A percentile compares a stretch with the other conserved stretches of the same genome.
These are phyloP conservation scores for Podospora appendiculata DNA, from an alignment of 495 filamentous ascomycete species.

Conservation along the genomic window DNA sequence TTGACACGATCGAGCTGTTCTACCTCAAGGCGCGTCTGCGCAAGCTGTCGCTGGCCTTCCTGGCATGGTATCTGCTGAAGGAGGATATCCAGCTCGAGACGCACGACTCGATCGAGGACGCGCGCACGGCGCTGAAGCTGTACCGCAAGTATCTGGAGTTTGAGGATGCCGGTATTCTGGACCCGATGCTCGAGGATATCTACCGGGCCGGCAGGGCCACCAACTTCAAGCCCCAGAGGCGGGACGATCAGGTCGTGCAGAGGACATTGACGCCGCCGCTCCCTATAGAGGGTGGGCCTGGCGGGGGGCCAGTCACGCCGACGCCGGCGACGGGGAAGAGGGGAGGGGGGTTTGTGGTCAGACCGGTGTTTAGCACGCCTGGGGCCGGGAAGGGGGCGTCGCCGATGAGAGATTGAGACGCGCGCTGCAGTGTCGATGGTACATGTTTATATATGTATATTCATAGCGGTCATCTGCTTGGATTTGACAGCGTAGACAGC, in stretches of 20 bases:
- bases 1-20: conserved; percentile 88
- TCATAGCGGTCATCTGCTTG: too few species aligned
- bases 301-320: conserved; percentile 6
- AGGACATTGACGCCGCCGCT: conserved; percentile 20
- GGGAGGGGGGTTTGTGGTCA: too few species aligned
- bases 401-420: too few species aligned
- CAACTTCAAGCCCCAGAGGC: conserved; percentile 65
- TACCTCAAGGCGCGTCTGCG: conserved; percentile 61
- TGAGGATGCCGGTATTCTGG: conserved; percentile 71
- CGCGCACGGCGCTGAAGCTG: conserved; percentile 77
- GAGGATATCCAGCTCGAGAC: conserved; percentile 85
- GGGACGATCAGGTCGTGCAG: conserved; percentile 11
- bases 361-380: too few species aligned
- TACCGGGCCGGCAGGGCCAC: conserved; percentile 64
- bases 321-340: not conserved
- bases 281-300: not conserved
- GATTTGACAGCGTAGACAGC: too few species aligned
- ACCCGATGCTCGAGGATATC: conserved; percentile 71
- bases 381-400: too few species aligned
- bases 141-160: conserved; percentile 90
- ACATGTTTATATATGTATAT: too few species aligned
- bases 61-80: conserved; percentile 80
- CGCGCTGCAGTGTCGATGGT: too few species aligned
- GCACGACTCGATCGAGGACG: conserved; percentile 93
- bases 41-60: conserved; percentile 77